These are phyloP conservation scores for Mortierella sp. DNA, from an alignment of 371 early-diverging fungal species.

Conservation along the genomic window DNA sequence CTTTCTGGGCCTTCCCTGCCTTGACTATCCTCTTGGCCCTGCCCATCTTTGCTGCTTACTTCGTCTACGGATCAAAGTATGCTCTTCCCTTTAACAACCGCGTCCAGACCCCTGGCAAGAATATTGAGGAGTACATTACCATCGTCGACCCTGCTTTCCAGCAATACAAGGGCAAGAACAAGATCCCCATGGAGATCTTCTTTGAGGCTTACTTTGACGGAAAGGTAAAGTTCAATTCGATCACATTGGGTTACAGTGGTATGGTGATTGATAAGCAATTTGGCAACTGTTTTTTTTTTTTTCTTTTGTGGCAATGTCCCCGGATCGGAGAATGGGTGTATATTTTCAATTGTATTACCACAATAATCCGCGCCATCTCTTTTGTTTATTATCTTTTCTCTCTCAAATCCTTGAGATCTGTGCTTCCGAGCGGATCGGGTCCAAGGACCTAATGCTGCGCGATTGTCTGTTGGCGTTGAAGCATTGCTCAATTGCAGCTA, in stretches of 20 bases:
- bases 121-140: constrained; percentile 87
- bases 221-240: constrained; percentile 58
- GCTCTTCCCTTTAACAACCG: constrained; percentile 78
- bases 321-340: background rate
- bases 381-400: too few relatives aligned
- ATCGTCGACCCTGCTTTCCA: constrained; percentile 86
- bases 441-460: too few relatives aligned
- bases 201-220: constrained; percentile 96
- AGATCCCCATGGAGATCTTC: constrained; percentile 97
- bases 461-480: too few relatives aligned
- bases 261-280: background rate
- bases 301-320: background rate
- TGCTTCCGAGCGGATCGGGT: too few relatives aligned
- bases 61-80: constrained; percentile 74
- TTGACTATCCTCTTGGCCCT: constrained; percentile 71
- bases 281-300: background rate
- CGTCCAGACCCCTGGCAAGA: constrained; percentile 82
- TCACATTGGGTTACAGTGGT: background rate
- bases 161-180: constrained; percentile 80
- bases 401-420: too few relatives aligned
- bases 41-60: constrained; percentile 77
- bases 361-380: background rate
- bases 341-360: too few relatives aligned
- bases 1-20: constrained; percentile 69
- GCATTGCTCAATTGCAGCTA: too few relatives aligned